These are phyloP conservation scores for Durusdinium trenchii DNA, from an alignment of 73 alveolate species.

Conservation along the genomic window DNA sequence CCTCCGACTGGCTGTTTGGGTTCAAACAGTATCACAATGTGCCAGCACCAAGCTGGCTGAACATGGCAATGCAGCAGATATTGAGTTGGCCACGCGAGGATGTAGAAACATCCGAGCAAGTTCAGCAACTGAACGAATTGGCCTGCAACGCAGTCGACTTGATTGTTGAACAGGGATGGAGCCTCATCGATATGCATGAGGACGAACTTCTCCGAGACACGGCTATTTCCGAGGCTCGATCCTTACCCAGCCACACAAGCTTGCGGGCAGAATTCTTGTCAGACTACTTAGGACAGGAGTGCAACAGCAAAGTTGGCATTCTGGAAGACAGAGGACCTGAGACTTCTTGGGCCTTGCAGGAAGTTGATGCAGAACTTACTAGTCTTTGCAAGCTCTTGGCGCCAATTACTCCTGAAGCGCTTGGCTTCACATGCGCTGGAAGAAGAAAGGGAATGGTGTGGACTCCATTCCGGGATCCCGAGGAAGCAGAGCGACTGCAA, in stretches of 20 bases:
- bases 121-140: conserved; percentile 47
- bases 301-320: conserved; percentile 50
- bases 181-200: conserved; percentile 57
- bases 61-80: too few species aligned
- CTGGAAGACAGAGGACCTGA: background rate
- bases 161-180: conserved; percentile 36
- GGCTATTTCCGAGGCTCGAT: conserved; percentile 65
- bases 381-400: conserved; percentile 79
- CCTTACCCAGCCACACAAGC: conserved; percentile 17
- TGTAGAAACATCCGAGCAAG: background rate
- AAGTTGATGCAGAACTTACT: conserved; percentile 83
- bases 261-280: conserved; percentile 70
- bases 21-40: too few species aligned
- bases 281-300: conserved; percentile 58
- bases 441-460: conserved; percentile 80
- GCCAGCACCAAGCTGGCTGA: too few species aligned
- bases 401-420: conserved; percentile 70
- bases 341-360: conserved; percentile 54
- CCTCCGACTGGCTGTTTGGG: too few species aligned
- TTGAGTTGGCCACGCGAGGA: conserved; percentile 59
- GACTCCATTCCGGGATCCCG: conserved; percentile 47
- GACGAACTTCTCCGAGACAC: conserved; percentile 72
- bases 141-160: conserved; percentile 29
- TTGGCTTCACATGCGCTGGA: conserved; percentile 80
- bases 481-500: conserved; percentile 53